phyloP scores from a whole-genome alignment of 2,329 filamentous ascomycete genomes.

The Nannizziopsis arthrosporioides region DNA sequence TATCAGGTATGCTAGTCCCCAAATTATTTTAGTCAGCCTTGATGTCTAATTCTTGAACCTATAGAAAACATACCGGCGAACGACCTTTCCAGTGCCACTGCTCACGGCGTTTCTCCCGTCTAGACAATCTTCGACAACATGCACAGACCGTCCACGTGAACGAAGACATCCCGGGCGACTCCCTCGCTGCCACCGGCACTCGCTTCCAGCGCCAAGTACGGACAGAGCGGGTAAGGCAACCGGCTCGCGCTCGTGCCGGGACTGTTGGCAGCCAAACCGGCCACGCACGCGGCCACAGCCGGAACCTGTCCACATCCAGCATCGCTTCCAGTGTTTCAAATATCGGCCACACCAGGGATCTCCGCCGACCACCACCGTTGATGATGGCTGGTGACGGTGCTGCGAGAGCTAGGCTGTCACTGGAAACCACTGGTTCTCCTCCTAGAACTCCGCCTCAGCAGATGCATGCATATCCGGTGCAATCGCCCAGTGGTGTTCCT shows the following conservation, averaged over 20 bases:
- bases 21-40: not conserved
- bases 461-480: conserved; percentile 47
- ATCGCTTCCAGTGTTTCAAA: conserved; percentile 64
- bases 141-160: conserved; percentile 96
- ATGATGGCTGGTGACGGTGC: conserved; percentile 64
- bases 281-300: conserved; percentile 64
- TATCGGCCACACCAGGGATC: conserved; percentile 53
- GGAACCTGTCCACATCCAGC: conserved; percentile 79
- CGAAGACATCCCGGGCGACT: conserved; percentile 89
- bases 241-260: conserved; percentile 62
- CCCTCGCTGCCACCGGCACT: conserved; percentile 81
- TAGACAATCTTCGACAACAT: conserved; percentile 93
- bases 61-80: conserved; percentile 91
- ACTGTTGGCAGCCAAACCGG: conserved; percentile 63
- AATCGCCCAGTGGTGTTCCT: conserved; percentile 62
- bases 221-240: conserved; percentile 68
- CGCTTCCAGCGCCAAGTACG: conserved; percentile 86
- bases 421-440: conserved; percentile 54
- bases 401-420: conserved; percentile 49
- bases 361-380: conserved; percentile 64
- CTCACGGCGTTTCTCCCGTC: conserved; percentile 76
- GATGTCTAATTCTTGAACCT: not conserved
- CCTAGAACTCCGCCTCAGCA: conserved; percentile 52
- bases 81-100: conserved; percentile 95
- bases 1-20: conserved; percentile 54